Percentiles rank a stretch among this genome's conserved stretches.
phyloP scores from a whole-genome alignment of 2,329 filamentous ascomycete species.

The Knufia fluminis region DNA sequence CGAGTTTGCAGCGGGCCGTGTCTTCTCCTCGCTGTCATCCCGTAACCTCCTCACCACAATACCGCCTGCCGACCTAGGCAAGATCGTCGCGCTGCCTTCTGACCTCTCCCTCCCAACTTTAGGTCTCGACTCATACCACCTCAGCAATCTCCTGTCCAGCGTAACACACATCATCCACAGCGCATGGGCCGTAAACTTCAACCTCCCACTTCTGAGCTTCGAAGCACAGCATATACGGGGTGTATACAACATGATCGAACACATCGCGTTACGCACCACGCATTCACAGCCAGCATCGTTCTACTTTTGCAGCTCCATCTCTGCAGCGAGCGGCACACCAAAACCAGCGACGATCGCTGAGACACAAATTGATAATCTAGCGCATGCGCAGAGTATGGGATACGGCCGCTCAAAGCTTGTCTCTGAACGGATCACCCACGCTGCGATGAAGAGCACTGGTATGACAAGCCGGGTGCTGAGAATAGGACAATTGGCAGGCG shows the following conservation, averaged over 20 bases:
- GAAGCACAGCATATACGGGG: slow-evolving; percentile 42
- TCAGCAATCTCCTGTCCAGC: slow-evolving; percentile 34
- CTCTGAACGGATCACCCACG: slow-evolving; percentile 42
- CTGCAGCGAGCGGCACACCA: slow-evolving; percentile 30
- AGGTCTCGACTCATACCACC: slow-evolving; percentile 37
- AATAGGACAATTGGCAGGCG: slow-evolving; percentile 44
- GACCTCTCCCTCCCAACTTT: slow-evolving; percentile 39
- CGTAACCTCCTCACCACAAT: slow-evolving; percentile 19
- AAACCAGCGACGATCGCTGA: slow-evolving; percentile 15
- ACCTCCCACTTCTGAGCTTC: slow-evolving; percentile 47
- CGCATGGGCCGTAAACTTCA: slow-evolving; percentile 59
- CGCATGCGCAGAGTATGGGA: slow-evolving; percentile 36
- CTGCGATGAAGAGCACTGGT: slow-evolving; percentile 22
- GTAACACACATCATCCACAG: slow-evolving; percentile 50
- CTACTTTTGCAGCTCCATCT: slow-evolving; percentile 44
- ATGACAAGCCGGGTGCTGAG: slow-evolving; percentile 33
- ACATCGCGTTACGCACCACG: slow-evolving; percentile 19
- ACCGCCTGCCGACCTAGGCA: slow-evolving; percentile 21
- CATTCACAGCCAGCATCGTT: slow-evolving; percentile 25
- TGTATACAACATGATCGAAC: slow-evolving; percentile 39
- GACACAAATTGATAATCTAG: slow-evolving; percentile 9
- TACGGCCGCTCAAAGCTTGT: slow-evolving; percentile 52
- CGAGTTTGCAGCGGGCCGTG: slow-evolving; percentile 35
- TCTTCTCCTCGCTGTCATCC: slow-evolving; percentile 34
- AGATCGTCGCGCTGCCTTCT: slow-evolving; percentile 40